Base-by-base conservation (phyloP, 1,284 basidiomycete genomes). In the Pascua guehoae region DNA sequence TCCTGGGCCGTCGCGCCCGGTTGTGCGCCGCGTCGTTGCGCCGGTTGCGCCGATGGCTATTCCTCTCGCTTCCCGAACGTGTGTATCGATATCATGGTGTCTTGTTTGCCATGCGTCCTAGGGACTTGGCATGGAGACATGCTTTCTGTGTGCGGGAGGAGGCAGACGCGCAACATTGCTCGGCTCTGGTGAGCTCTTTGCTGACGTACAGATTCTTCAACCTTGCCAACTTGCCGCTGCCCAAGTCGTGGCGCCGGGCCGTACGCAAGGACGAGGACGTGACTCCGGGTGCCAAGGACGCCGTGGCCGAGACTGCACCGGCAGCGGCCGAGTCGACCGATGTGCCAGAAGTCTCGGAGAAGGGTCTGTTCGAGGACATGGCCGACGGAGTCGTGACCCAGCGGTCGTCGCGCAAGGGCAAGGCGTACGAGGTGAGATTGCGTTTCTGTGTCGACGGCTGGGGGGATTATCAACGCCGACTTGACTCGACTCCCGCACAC, bases 331-430 rank as follows among this genome's bases (percentile, higher is more conserved):
- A 49, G 36, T 11, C 44, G 5, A 41, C 42, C 16, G 42, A 18
- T 12, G 47, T 38, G 17, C 38, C 17, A 17, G 52, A 38, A 17
- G 16, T 16, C 45, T 32, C 36, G 24, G 44, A 38, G 38, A 41
- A 45, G 49, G 53, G 52, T 5, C 49, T 59, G 42, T 62, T 62
- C 44, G 54, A 56, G 41, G 51, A 50, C 9, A 50, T 47, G 2
- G 54, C 40, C n/a, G 32, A 49, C 43, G 49, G 54, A 42, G 51
- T 17, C 15, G 54, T 47, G 47, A 10, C n/a, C 36, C 18, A 50
- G 54, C 64, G 61, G 56, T 51, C 59, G 58, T 62, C 66, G 12
- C 68, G 64, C 54, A 65, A 66, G 53, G 63, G 66, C 17, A 56
- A 70, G 18, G 60, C 41, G 11, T 17, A 36, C 42, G 54, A 51